Percentiles rank a stretch among this genome's conserved stretches.
Conservation (phyloP, 352 stramenopile species). For the Blastocystis sp. region DNA sequence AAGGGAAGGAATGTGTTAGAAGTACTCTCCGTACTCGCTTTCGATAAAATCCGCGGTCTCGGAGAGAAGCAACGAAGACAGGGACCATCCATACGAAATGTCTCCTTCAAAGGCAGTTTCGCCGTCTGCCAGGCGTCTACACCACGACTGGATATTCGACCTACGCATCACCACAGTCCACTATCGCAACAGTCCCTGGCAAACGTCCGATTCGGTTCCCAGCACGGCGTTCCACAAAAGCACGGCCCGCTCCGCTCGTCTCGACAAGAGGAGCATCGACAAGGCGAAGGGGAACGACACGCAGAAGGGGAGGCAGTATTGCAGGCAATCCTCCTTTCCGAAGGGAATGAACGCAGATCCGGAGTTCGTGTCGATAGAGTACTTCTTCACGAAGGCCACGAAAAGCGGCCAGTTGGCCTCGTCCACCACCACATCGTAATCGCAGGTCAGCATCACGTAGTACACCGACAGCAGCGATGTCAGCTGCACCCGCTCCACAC, state of each 20-base stretch:
- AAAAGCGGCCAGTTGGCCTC: too few species aligned
- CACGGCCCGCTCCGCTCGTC: background rate
- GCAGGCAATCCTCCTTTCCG: background rate
- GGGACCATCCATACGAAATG: conserved; percentile 15
- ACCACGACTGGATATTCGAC: background rate
- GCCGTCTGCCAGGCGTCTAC: background rate
- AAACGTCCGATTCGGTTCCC: conserved; percentile 15
- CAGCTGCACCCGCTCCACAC: too few species aligned
- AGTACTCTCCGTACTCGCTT: background rate
- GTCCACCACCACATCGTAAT: too few species aligned
- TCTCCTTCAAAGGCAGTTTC: background rate
- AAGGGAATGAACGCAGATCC: background rate
- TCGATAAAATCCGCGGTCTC: conserved; percentile 16
- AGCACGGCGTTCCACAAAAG: background rate
- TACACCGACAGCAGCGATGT: too few species aligned
- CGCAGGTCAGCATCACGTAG: too few species aligned
- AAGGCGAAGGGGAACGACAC: conserved; percentile 29
- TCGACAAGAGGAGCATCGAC: background rate
- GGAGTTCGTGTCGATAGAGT: too few species aligned
- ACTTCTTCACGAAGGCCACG: too few species aligned
- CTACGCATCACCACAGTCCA: background rate
- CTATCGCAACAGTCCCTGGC: conserved; percentile 7
- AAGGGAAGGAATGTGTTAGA: background rate
- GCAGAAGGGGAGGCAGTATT: background rate
- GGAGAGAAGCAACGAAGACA: background rate